Evolutionary conservation across 1,139 yeast genomes (phyloP).

Genomic region (Wickerhamiella infanticola): DNA sequence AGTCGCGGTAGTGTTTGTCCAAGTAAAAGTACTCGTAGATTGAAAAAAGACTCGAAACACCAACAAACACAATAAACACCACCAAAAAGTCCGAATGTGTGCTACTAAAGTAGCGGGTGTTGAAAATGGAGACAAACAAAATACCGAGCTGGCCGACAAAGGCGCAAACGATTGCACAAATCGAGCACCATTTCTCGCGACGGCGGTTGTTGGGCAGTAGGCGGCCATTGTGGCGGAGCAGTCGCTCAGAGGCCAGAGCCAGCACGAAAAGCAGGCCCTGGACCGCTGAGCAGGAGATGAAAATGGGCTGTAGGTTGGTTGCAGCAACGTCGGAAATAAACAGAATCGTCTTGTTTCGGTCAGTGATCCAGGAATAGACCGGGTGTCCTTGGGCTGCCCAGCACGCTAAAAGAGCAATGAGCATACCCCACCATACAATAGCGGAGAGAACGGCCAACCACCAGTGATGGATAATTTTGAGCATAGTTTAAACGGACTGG

Average conservation of each 20-base stretch:
- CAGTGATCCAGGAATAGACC: slow-evolving; percentile 40
- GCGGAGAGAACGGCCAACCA: slow-evolving; percentile 41
- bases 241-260: slow-evolving; percentile 44
- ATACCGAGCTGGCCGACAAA: slow-evolving; percentile 64
- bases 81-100: slow-evolving; percentile 62
- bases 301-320: slow-evolving; percentile 65
- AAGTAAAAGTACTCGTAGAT: slow-evolving; percentile 45
- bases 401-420: slow-evolving; percentile 47
- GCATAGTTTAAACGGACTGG: slow-evolving; percentile 1
- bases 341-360: slow-evolving; percentile 36
- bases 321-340: slow-evolving; percentile 81
- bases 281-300: slow-evolving; percentile 62
- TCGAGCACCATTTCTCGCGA: slow-evolving; percentile 36
- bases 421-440: slow-evolving; percentile 64
- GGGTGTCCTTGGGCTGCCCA: slow-evolving; percentile 78
- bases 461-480: slow-evolving; percentile 20
- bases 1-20: slow-evolving; percentile 35
- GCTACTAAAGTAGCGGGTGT: slow-evolving; percentile 40
- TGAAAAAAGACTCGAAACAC: slow-evolving; percentile 47
- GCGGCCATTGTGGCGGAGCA: slow-evolving; percentile 37
- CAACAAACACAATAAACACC: slow-evolving; percentile 56
- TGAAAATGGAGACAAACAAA: slow-evolving; percentile 57
- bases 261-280: slow-evolving; percentile 67
- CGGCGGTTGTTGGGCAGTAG: slow-evolving; percentile 38
- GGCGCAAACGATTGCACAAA: slow-evolving; percentile 37